These are phyloP conservation scores for Takakia lepidozioides DNA, from an alignment of 225 moss, liverwort and hornwort genomes.

Conservation along the genomic window DNA sequence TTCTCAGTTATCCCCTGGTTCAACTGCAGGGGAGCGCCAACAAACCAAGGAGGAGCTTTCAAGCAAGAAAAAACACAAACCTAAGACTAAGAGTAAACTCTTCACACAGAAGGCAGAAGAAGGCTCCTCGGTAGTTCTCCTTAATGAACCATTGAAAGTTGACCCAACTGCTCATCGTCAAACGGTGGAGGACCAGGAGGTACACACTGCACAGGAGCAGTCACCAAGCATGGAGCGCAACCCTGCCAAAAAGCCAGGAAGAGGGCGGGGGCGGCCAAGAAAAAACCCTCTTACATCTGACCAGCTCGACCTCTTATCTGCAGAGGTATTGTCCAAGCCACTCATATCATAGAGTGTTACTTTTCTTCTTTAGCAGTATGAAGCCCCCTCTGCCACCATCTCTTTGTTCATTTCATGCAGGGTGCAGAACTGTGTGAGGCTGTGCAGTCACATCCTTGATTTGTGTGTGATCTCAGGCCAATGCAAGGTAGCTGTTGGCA, in stretches of 20 bases:
- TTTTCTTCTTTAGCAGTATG: too few species aligned
- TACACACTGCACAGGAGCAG: not conserved
- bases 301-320: slow-evolving; percentile 6
- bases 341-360: too few species aligned
- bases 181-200: not conserved
- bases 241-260: slow-evolving; percentile 11
- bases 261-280: slow-evolving; percentile 39
- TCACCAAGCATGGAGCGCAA: slow-evolving; percentile 1
- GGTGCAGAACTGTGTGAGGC: too few species aligned
- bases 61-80: slow-evolving; percentile 9
- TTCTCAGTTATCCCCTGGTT: not conserved
- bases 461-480: too few species aligned
- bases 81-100: slow-evolving; percentile 17
- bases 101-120: not conserved
- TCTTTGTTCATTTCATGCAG: too few species aligned
- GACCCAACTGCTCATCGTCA: not conserved
- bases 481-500: too few species aligned
- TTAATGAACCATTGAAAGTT: not conserved
- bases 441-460: too few species aligned
- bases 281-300: slow-evolving; percentile 13
- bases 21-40: not conserved
- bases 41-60: not conserved
- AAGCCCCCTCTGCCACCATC: too few species aligned
- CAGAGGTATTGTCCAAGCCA: slow-evolving; percentile 11
- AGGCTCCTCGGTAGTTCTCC: not conserved